Evolutionary conservation across 768 basidiomycete species (phyloP).

Genomic region (Mycena vitilis): DNA sequence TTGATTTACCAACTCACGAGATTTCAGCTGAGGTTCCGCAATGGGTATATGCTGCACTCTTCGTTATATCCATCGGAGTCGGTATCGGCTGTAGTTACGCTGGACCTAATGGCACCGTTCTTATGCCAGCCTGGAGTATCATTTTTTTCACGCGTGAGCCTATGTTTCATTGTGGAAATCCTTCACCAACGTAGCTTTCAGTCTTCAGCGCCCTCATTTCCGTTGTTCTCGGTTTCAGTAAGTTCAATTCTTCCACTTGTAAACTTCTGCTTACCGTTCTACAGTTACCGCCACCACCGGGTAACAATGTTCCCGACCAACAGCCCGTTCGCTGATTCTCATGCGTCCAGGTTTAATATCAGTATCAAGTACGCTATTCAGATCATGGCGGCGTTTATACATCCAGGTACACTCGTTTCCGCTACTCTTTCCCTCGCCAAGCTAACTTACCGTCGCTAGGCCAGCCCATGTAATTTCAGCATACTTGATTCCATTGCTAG

Average conservation of each 20-base stretch:
- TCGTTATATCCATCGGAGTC: constrained; percentile 57
- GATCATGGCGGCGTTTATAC: constrained; percentile 62
- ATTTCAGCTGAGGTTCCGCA: constrained; percentile 58
- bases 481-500: neutral
- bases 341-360: constrained; percentile 51
- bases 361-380: constrained; percentile 63
- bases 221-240: constrained; percentile 57
- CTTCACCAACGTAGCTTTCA: constrained; percentile 2
- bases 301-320: neutral
- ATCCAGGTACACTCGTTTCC: constrained; percentile 34
- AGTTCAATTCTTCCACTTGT: constrained; percentile 25
- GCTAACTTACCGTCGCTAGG: constrained; percentile 42
- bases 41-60: constrained; percentile 61
- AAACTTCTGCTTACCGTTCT: neutral
- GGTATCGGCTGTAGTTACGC: constrained; percentile 61
- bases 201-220: constrained; percentile 50
- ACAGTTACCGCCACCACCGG: constrained; percentile 55
- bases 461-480: constrained; percentile 53
- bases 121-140: constrained; percentile 67
- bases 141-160: constrained; percentile 58
- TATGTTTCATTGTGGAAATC: constrained; percentile 7
- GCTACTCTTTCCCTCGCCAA: neutral
- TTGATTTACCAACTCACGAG: neutral
- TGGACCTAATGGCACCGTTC: constrained; percentile 50
- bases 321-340: neutral